Conservation (phyloP, 768 basidiomycete genomes). For the Crassisporium funariophilum region DNA sequence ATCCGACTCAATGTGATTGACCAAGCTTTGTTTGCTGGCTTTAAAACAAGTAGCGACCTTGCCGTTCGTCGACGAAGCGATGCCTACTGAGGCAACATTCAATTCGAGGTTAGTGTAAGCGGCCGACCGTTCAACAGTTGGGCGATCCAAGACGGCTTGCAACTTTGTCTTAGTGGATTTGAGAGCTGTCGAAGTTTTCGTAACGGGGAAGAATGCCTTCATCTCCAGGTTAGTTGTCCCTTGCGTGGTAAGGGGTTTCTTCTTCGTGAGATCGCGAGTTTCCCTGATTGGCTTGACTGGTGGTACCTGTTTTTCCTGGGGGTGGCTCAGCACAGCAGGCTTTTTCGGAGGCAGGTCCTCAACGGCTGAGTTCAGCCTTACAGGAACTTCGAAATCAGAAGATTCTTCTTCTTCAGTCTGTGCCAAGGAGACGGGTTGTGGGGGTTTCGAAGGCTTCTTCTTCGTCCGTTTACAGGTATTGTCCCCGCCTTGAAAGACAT, state of each 20-base stretch:
- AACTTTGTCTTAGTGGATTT: constrained; percentile 2
- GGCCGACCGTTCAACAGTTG: too few relatives aligned
- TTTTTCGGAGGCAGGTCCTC: constrained; percentile 1
- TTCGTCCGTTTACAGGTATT: constrained; percentile 7
- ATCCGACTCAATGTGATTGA: not conserved
- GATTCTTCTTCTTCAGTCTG: not conserved
- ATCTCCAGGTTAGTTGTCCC: not conserved
- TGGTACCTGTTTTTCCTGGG: not conserved
- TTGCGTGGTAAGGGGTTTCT: constrained; percentile 3
- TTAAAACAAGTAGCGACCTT: too few relatives aligned
- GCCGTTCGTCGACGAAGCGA: too few relatives aligned
- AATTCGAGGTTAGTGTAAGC: too few relatives aligned
- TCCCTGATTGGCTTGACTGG: not conserved
- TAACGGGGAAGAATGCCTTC: constrained; percentile 18
- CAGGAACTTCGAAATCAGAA: too few relatives aligned
- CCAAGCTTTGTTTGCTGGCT: too few relatives aligned
- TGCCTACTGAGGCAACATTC: too few relatives aligned
- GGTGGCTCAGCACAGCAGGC: not conserved
- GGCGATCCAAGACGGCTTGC: not conserved
- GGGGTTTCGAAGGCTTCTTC: not conserved
- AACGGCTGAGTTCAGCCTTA: too few relatives aligned
- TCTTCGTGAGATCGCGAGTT: constrained; percentile 19
- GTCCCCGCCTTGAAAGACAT: constrained; percentile 11
- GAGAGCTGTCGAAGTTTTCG: constrained; percentile 1
- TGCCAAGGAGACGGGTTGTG: not conserved